phyloP scores from a whole-genome alignment of 2,329 filamentous ascomycete genomes.

The Fusarium redolens region DNA sequence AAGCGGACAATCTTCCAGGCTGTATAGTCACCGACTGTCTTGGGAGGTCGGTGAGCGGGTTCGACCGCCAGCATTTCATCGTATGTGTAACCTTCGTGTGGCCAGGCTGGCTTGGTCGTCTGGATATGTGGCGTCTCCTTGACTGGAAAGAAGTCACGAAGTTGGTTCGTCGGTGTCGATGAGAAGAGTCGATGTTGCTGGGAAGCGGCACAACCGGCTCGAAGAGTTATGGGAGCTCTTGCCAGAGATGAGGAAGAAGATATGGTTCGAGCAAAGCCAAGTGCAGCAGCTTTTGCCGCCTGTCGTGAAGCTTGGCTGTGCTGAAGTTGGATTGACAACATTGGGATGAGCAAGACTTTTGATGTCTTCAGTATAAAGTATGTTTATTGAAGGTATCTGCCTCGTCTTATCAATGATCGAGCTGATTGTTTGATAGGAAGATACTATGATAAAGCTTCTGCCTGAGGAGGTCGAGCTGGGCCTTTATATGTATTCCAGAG shows the following conservation, averaged over 20 bases:
- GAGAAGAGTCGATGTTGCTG: constrained; percentile 57
- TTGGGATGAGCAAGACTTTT: constrained; percentile 23
- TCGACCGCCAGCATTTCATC: constrained; percentile 80
- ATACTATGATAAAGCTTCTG: constrained; percentile 17
- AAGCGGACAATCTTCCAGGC: constrained; percentile 82
- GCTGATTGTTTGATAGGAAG: constrained; percentile 12
- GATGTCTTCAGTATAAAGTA: constrained; percentile 11
- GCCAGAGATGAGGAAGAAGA: constrained; percentile 28
- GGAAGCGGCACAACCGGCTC: constrained; percentile 24
- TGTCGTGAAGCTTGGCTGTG: constrained; percentile 41
- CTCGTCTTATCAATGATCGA: constrained; percentile 2
- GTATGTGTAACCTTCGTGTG: constrained; percentile 78
- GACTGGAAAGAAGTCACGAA: constrained; percentile 71
- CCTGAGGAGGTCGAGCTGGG: constrained; percentile 20
- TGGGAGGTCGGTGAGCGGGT: constrained; percentile 80
- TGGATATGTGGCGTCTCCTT: constrained; percentile 71
- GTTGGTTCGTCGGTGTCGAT: constrained; percentile 57
- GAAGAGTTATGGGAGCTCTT: constrained; percentile 19
- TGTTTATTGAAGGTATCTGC: constrained; percentile 7
- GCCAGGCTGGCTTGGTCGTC: constrained; percentile 74
- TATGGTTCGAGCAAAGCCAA: constrained; percentile 32
- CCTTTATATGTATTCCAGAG: constrained; percentile 34
- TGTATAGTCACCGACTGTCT: constrained; percentile 79
- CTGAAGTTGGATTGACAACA: constrained; percentile 46
- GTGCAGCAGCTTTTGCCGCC: constrained; percentile 40